Evolutionary conservation across 140 eudicot genomes (phyloP), one percentile per base, ranked within the genome.

Genomic region (Cichorium intybus): DNA sequence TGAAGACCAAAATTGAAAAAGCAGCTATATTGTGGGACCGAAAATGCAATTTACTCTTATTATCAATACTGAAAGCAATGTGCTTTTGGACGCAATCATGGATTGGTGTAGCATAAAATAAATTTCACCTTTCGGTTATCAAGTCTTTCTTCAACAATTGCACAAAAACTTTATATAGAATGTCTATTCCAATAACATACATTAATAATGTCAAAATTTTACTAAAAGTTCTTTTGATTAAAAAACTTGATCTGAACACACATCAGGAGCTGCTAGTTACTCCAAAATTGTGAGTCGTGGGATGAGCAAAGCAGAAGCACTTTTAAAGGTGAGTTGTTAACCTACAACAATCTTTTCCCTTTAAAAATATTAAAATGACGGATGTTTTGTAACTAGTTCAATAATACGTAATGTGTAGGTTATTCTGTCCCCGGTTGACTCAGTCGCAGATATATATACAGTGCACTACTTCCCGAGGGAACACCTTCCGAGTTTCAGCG

Each of bases 371-470:
- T 35, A 50, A 41, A 6, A 35, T 41, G 46, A 49, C 53, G 54
- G 7, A 68, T 68, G 39, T 46, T 48, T 33, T n/a, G n/a, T n/a
- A n/a, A n/a, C n/a, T n/a, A n/a, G n/a, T 48, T 56, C 45, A 12
- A n/a, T n/a, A n/a, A n/a, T 60, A 17, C 29, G 43, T 72, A 56
- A 29, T 77, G 24, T 66, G 11, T 72, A 90, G 97, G 97, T 91
- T 48, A 91, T 91, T 60, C 81, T 91, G 71, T 91, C 97, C 56
- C 96, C 97, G 7, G 59, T 91, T 41, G 97, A 91, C 67, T 91
- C 97, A n/a, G 97, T 91, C 78, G 97, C 96, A 16, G 97, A n/a
- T n/a, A 91, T 72, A 87, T 96, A 17, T 91, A 85, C 62, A 88
- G 97, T 23, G 97, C 96, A 53, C 67, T 91, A 62, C 79, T 91